phyloP scores from a whole-genome alignment of 2,329 filamentous ascomycete species.

The Talaromyces verruculosus region DNA sequence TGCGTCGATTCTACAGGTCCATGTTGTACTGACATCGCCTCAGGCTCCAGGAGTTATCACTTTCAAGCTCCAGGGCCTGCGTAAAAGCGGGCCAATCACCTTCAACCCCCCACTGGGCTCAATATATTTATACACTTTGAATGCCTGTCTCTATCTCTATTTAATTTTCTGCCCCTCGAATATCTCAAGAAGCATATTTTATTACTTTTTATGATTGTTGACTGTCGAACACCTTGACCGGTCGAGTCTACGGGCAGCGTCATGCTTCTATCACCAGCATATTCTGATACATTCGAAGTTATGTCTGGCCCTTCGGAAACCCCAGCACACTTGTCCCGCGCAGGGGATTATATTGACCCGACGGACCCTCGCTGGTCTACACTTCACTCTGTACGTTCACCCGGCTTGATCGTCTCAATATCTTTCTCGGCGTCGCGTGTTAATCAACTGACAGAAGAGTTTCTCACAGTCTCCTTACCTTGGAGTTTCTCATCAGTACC shows the following conservation, averaged over 20 bases:
- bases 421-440: neutral
- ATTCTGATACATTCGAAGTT: constrained; percentile 24
- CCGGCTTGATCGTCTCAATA: constrained; percentile 14
- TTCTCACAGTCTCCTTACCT: constrained; percentile 28
- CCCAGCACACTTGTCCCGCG: constrained; percentile 29
- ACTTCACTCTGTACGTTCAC: constrained; percentile 34
- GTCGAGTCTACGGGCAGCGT: constrained; percentile 25
- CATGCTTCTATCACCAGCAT: constrained; percentile 30
- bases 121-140: neutral
- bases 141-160: neutral
- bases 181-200: neutral
- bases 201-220: neutral
- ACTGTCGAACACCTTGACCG: constrained; percentile 12
- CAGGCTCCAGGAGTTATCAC: neutral
- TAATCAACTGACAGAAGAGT: neutral
- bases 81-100: neutral
- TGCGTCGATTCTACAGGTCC: neutral
- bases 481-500: constrained; percentile 34
- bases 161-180: neutral
- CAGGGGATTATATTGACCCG: constrained; percentile 32
- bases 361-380: constrained; percentile 32
- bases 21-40: constrained; percentile 2
- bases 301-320: constrained; percentile 32
- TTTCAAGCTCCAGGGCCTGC: constrained; percentile 1
- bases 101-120: neutral